Evolutionary conservation across 352 stramenopile species (phyloP).

Genomic region (Phytophthora palmivora): DNA sequence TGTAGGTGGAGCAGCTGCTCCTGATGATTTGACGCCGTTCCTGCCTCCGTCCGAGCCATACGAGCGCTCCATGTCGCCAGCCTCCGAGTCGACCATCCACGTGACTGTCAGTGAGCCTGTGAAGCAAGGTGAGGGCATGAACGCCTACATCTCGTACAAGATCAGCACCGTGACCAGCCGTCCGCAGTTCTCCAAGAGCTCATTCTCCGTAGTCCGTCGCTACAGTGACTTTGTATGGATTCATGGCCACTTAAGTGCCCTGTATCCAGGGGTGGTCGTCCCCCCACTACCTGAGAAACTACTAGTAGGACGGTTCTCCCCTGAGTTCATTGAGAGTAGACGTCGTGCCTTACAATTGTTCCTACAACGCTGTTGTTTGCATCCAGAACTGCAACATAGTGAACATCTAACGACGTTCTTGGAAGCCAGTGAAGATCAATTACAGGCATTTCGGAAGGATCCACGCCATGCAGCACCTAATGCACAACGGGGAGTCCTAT

Average conservation of each 20-base stretch:
- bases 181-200: slow-evolving; percentile 84
- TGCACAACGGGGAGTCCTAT: slow-evolving; percentile 66
- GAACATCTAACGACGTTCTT: slow-evolving; percentile 88
- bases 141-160: slow-evolving; percentile 98
- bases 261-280: slow-evolving; percentile 92
- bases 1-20: neutral
- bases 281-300: slow-evolving; percentile 97
- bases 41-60: slow-evolving; percentile 18
- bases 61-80: neutral
- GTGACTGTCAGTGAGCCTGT: slow-evolving; percentile 95
- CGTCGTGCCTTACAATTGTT: slow-evolving; percentile 85
- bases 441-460: slow-evolving; percentile 72
- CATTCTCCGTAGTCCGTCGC: slow-evolving; percentile 92
- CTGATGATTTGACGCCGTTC: slow-evolving; percentile 21
- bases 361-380: slow-evolving; percentile 74
- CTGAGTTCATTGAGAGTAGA: slow-evolving; percentile 91
- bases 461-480: slow-evolving; percentile 56
- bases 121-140: slow-evolving; percentile 97
- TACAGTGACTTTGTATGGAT: slow-evolving; percentile 98
- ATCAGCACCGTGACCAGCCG: slow-evolving; percentile 85
- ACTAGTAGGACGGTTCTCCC: slow-evolving; percentile 93
- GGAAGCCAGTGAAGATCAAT: slow-evolving; percentile 76
- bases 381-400: slow-evolving; percentile 87
- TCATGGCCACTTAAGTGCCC: slow-evolving; percentile 86
- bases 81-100: slow-evolving; percentile 52